Evolutionary conservation across 192 early-diverging fungal species (phyloP), one percentile per base, ranked within the genome.

Genomic region (Polychytrium aggregatum): DNA sequence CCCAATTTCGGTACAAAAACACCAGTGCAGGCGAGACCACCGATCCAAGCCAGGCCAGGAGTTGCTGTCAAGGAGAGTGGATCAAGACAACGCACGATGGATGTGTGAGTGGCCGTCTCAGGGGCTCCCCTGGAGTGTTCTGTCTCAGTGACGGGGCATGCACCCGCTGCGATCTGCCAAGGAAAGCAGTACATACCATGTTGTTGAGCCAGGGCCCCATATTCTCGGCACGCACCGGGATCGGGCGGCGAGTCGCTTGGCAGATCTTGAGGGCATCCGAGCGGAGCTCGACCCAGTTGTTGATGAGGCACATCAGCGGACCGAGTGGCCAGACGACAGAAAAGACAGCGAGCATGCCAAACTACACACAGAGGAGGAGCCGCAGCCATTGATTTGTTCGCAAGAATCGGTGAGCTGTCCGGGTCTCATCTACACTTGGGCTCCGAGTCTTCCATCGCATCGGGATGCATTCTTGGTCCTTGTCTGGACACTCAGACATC

Each of bases 241-340:
- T 71, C 0, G 87, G 84, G 13, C 87, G 73, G 46, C 84, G 72
- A 10, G 52, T 56, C 34, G 59, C 46, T 30, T 57, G 80, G 54
- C 83, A 84, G 47, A 97, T 79, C 62, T 97, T 97, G 60, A 88
- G 77, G 0, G 90, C 91, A 60, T 97, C 91, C 7, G 82, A 73
- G 40, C 93, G 73, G 43, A 97, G 60, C 71, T 97, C 91, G 28
- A 93, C 51, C 76, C 82, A 89, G 66, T 97, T 94, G 64, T 94
- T 94, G 27, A 94, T 31, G 31, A 91, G 65, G 28, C 83, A 84
- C 16, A 78, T 79, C 35, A 94, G 52, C 5, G 88, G 79, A 1
- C 88, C 82, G 50, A 91, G 70, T 2, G 90, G 85, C 88, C 86
- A 94, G 7, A 83, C 77, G 0, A 80, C 65, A 21, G 84, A 85